A percentile compares a stretch with the other conserved stretches of the same genome.
phyloP scores from a whole-genome alignment of 805 yeast species.

The Tanozyma kutaoensis region DNA sequence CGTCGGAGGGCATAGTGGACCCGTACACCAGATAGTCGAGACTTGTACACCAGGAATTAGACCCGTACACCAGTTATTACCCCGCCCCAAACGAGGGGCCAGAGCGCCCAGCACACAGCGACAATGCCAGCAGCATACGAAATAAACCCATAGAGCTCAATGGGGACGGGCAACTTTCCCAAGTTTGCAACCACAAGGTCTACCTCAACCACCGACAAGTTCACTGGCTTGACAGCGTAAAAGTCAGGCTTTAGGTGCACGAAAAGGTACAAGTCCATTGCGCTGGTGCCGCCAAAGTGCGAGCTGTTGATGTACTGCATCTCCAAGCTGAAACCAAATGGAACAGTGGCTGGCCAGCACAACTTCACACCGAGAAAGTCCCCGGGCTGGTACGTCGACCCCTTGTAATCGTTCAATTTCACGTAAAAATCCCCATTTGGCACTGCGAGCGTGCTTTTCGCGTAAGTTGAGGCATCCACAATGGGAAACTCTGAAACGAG shows the following conservation, averaged over 20 bases:
- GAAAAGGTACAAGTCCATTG: slow-evolving; percentile 6
- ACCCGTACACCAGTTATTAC: background rate
- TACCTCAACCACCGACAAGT: slow-evolving; percentile 1
- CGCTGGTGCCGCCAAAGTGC: background rate
- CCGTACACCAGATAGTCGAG: too few species aligned
- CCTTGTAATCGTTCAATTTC: too few species aligned
- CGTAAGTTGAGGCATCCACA: too few species aligned
- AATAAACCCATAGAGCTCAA: slow-evolving; percentile 7
- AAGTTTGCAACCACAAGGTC: slow-evolving; percentile 4
- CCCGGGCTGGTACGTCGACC: background rate
- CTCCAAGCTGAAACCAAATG: slow-evolving; percentile 3
- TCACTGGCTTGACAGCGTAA: slow-evolving; percentile 3
- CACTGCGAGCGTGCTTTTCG: too few species aligned
- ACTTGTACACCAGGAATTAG: too few species aligned
- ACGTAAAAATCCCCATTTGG: too few species aligned
- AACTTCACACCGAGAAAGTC: slow-evolving; percentile 7
- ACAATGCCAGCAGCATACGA: background rate
- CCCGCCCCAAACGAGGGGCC: background rate
- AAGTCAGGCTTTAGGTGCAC: slow-evolving; percentile 5
- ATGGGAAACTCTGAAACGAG: too few species aligned
- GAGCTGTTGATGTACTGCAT: slow-evolving; percentile 2
- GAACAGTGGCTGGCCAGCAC: slow-evolving; percentile 10
- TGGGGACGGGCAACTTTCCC: slow-evolving; percentile 7
- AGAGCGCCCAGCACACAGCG: background rate
- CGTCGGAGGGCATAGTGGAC: slow-evolving; percentile 19